These are phyloP conservation scores for Acer saccharum DNA, from an alignment of 345 rosid species.

Conservation along the genomic window DNA sequence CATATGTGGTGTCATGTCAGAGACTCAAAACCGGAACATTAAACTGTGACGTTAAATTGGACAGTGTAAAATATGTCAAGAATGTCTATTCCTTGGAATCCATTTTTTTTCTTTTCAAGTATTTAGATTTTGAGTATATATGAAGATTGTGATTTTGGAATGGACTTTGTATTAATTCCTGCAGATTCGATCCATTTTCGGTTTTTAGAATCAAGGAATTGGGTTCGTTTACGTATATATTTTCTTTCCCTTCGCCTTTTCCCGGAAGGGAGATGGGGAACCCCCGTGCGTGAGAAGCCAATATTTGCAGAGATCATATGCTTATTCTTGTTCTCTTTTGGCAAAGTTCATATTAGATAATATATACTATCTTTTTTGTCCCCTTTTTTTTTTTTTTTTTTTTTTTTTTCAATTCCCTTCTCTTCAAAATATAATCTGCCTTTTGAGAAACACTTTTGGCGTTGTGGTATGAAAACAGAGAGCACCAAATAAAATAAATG, in stretches of 20 bases:
- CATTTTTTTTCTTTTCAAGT: constrained; percentile 9
- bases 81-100: constrained; percentile 34
- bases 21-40: no score
- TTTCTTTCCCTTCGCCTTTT: no score
- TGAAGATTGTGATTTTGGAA: constrained; percentile 29
- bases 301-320: constrained; percentile 32
- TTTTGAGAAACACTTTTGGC: constrained; percentile 20
- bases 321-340: constrained; percentile 43
- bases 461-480: constrained; percentile 1
- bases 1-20: no score
- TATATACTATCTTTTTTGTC: not conserved
- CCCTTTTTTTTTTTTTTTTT: no score
- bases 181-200: constrained; percentile 32
- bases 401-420: constrained; percentile 16
- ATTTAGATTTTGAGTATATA: constrained; percentile 21
- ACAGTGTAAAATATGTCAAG: constrained; percentile 17
- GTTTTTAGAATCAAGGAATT: constrained; percentile 31
- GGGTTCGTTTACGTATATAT: constrained; percentile 29
- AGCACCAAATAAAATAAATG: not conserved
- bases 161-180: not conserved
- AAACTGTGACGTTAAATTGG: no score
- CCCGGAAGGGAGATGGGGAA: not conserved
- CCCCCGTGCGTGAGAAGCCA: constrained; percentile 24
- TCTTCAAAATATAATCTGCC: constrained; percentile 27
- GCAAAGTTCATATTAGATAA: constrained; percentile 4